Conservation (phyloP, 768 basidiomycete genomes). For the Amanita exitialis region DNA sequence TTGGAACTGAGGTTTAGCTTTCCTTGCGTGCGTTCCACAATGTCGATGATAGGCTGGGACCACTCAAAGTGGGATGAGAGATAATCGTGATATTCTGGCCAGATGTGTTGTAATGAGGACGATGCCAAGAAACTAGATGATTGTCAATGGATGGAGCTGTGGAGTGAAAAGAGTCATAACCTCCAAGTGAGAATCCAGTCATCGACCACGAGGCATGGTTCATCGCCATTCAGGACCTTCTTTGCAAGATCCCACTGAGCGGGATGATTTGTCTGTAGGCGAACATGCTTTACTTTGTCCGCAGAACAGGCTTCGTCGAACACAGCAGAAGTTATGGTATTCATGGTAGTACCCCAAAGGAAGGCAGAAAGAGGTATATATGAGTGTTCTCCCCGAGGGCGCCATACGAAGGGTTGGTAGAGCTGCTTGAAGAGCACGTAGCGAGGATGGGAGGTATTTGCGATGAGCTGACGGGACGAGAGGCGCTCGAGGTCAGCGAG, state of each 20-base stretch:
- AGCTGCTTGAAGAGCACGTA: constrained; percentile 36
- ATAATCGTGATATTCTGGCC: constrained; percentile 30
- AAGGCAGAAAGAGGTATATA: constrained; percentile 33
- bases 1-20: constrained; percentile 21
- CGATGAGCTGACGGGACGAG: constrained; percentile 18
- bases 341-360: constrained; percentile 26
- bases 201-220: constrained; percentile 33
- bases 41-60: constrained; percentile 23
- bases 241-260: constrained; percentile 28
- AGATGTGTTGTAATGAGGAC: constrained; percentile 24
- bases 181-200: constrained; percentile 34
- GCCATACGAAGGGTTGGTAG: constrained; percentile 37
- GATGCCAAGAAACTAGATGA: constrained; percentile 28
- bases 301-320: constrained; percentile 31
- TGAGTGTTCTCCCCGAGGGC: constrained; percentile 29
- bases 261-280: constrained; percentile 15
- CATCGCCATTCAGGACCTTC: constrained; percentile 19
- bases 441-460: constrained; percentile 18
- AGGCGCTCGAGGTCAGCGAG: constrained; percentile 20
- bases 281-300: constrained; percentile 25
- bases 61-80: constrained; percentile 30
- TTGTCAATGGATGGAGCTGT: background rate
- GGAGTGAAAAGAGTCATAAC: constrained; percentile 17
- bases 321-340: constrained; percentile 23
- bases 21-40: constrained; percentile 24